Evolutionary conservation across 352 stramenopile genomes (phyloP), one percentile per base, ranked within the genome.

Genomic region (Thalassiosira mediterranea): DNA sequence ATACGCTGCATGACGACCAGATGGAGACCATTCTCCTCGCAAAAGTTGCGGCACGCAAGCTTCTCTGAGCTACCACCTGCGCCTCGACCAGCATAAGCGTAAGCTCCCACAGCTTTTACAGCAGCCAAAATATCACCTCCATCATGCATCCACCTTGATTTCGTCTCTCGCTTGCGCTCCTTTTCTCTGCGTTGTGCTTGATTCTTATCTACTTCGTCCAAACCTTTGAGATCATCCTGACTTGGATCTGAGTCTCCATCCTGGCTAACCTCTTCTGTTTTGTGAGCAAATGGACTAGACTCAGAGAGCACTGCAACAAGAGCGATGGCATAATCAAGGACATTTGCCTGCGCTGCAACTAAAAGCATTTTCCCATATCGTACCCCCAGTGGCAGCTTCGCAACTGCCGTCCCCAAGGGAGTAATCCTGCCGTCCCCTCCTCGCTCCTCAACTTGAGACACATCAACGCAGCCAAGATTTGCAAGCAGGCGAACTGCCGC

Each of bases 401-500:
- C 72, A 26, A 93, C 68, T 28, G 86, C 84, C 28, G 69, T 13
- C 10, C 89, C 89, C 23, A 93, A 77, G 7, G 46, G 21, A 51
- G 86, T 93, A 10, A 92, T 87, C 51, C 60, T 73, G 19, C 87
- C 89, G 60, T 93, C 86, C 8, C 82, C 86, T 31, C 76, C 82
- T 48, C 82, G 63, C 49, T 78, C 42, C 61, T 93, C 85, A 8
- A 86, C 53, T 21, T 83, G 74, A 4, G 78, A 87, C 0, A 80
- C 46, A 68, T 91, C 84, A 15, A 96, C 40, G 49, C 89, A 94
- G 40, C 84, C 87, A 32, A 96, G 72, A 71, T 93, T 84, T 26
- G 92, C 83, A 4, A 98, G 87, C 31, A 96, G 93, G 11, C 81
- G 82, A 8, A 97, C 84, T 32, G 96, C 95, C 19, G 91, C 83